Conservation (phyloP, 768 basidiomycete genomes). For the Coprinopsis cinerea region DNA sequence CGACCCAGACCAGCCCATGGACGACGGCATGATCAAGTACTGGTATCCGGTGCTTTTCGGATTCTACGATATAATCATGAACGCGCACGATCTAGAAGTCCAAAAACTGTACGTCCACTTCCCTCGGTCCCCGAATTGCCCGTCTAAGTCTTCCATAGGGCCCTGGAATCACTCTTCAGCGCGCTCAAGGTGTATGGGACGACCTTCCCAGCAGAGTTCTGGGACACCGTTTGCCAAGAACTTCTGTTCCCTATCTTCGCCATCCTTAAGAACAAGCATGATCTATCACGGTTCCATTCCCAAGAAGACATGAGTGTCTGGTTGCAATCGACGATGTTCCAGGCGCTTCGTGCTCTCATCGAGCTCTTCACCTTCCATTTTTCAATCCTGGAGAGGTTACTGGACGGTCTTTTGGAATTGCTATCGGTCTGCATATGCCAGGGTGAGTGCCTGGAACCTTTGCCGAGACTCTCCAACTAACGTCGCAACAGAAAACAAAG, state of each 20-base stretch:
- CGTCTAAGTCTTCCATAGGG: slow-evolving; percentile 42
- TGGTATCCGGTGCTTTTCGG: slow-evolving; percentile 97
- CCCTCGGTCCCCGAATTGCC: not conserved
- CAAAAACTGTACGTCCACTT: slow-evolving; percentile 74
- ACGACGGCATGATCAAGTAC: slow-evolving; percentile 90
- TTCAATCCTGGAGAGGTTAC: slow-evolving; percentile 78
- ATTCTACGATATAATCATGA: slow-evolving; percentile 99
- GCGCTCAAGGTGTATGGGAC: slow-evolving; percentile 88
- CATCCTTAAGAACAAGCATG: slow-evolving; percentile 88
- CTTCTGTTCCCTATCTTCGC: slow-evolving; percentile 98
- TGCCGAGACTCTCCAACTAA: slow-evolving; percentile 11
- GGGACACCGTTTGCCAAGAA: slow-evolving; percentile 96
- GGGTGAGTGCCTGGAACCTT: slow-evolving; percentile 49
- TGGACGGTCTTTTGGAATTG: slow-evolving; percentile 91
- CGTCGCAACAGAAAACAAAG: slow-evolving; percentile 82
- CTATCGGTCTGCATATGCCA: slow-evolving; percentile 97
- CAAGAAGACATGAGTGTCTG: slow-evolving; percentile 99
- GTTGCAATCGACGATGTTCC: slow-evolving; percentile 98
- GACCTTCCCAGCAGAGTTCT: slow-evolving; percentile 85
- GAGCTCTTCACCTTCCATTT: slow-evolving; percentile 96
- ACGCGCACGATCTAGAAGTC: slow-evolving; percentile 97
- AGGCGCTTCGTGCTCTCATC: slow-evolving; percentile 91
- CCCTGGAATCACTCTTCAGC: slow-evolving; percentile 92
- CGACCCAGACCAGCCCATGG: slow-evolving; percentile 34
- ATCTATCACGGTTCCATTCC: slow-evolving; percentile 86